Evolutionary conservation across 345 rosid genomes (phyloP), one percentile per base, ranked within the genome.

Genomic region (Kandelia obovata): DNA sequence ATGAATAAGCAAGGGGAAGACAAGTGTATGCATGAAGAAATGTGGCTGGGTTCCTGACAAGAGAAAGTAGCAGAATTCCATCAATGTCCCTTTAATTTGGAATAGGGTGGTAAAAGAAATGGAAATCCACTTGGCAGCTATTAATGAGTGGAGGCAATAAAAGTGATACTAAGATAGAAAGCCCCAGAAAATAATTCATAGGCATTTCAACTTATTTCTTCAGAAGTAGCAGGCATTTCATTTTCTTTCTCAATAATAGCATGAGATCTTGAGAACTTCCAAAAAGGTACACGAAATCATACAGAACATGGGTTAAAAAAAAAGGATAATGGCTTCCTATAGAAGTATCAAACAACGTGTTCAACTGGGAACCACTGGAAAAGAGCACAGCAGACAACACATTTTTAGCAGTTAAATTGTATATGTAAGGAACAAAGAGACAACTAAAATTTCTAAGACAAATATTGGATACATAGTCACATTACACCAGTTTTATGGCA

Each of bases 1-100:
- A 82, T 31, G 83, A 86, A 75, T 82, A 78, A 62, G 88, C 83
- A 77, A 93, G 97, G 66, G 98, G 97, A 82, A 93, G 97, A 78
- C 98, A 93, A 56, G 98, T 85, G 78, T 93, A 93, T 65, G 98
- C 98, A 82, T 91, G 97, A 74, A 93, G 89, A 86, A 93, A 93
- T 32, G 96, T 84, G 58, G 97, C 96, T 21, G 96, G 94, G 65
- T 91, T 93, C 96, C 98, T 93, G 80, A 52, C 31, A 69, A 68
- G 57, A 69, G 53, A 67, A 71, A 43, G 56, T 27, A 55, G 23
- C 26, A 30, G 28, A 67, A 53, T 16, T 53, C 49, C 34, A 37
- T 70, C 61, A 75, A 28, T 31, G 37, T 21, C 39, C 61, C 62
- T 71, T 61, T 31, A 49, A 62, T 70, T 43, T 35, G 31, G 53